Evolutionary conservation across 208 protist species (phyloP).

Genomic region (Acanthamoeba healyi): DNA sequence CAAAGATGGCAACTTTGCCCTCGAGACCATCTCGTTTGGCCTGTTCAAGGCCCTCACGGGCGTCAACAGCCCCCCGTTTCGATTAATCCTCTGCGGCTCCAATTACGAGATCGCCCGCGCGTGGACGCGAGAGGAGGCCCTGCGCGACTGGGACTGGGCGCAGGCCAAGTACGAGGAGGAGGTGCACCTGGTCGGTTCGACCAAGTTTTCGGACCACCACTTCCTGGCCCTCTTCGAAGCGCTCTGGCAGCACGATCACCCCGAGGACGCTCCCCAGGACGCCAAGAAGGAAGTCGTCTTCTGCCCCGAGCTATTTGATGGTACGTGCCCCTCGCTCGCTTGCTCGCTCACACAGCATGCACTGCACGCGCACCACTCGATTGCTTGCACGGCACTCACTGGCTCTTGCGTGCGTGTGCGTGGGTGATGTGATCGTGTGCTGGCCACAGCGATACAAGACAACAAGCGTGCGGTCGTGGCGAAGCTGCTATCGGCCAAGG

Average conservation of each 20-base stretch:
- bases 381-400: too few relatives aligned
- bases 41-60: conserved; percentile 3
- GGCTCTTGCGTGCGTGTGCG: too few relatives aligned
- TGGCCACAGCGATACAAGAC: conserved; percentile 20
- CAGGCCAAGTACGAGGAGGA: conserved; percentile 41
- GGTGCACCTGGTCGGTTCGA: conserved; percentile 51
- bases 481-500: not conserved
- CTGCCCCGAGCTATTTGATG: conserved; percentile 68
- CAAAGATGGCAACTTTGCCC: conserved; percentile 23
- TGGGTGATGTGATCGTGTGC: too few relatives aligned
- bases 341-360: not conserved
- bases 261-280: conserved; percentile 16
- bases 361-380: too few relatives aligned
- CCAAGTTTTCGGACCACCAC: conserved; percentile 68
- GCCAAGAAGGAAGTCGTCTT: conserved; percentile 1
- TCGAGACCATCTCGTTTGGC: not conserved
- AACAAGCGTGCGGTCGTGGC: not conserved
- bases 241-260: conserved; percentile 64
- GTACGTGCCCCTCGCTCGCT: not conserved
- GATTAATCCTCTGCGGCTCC: conserved; percentile 12
- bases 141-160: conserved; percentile 40
- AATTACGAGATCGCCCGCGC: conserved; percentile 52
- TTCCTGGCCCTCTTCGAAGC: conserved; percentile 69
- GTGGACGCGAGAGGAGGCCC: not conserved
- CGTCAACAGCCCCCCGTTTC: not conserved